Percentiles rank a stretch among this genome's conserved stretches.
Evolutionary conservation across 192 early-diverging fungal species (phyloP).

Genomic region (Linnemannia schmuckeri): DNA sequence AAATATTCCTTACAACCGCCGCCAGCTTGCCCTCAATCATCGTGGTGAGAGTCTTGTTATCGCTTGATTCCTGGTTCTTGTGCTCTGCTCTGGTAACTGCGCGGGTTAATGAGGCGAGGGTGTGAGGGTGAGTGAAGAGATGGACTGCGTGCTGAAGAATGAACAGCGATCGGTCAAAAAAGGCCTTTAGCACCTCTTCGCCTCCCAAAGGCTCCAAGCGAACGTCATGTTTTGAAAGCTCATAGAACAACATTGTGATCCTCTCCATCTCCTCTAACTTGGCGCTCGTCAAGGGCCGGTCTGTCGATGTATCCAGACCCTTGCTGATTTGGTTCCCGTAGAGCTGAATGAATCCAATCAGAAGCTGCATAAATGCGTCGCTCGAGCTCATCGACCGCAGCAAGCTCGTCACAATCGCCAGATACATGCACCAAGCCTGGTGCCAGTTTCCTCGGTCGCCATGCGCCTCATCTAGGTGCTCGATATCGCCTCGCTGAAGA

Average conservation of each 20-base stretch:
- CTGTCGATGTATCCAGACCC: conserved; percentile 58
- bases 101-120: conserved; percentile 35
- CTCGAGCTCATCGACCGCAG: conserved; percentile 53
- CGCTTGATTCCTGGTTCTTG: conserved; percentile 32
- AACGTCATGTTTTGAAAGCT: conserved; percentile 57
- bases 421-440: conserved; percentile 65
- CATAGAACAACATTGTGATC: conserved; percentile 65
- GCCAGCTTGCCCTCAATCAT: conserved; percentile 43
- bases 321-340: conserved; percentile 61
- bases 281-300: conserved; percentile 51
- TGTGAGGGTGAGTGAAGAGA: conserved; percentile 55
- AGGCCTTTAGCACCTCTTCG: conserved; percentile 35
- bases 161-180: conserved; percentile 46
- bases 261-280: conserved; percentile 66
- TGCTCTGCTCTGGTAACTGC: conserved; percentile 43
- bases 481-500: conserved; percentile 53
- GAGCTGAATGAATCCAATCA: conserved; percentile 62
- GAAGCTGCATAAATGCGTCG: conserved; percentile 51
- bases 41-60: conserved; percentile 20
- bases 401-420: conserved; percentile 60
- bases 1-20: conserved; percentile 48
- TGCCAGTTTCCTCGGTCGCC: conserved; percentile 58
- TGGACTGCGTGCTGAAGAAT: conserved; percentile 53
- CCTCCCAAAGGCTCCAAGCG: conserved; percentile 31
- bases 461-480: conserved; percentile 39